Evolutionary conservation across 1,139 yeast species (phyloP).

Genomic region (Yamadazyma diospyri): DNA sequence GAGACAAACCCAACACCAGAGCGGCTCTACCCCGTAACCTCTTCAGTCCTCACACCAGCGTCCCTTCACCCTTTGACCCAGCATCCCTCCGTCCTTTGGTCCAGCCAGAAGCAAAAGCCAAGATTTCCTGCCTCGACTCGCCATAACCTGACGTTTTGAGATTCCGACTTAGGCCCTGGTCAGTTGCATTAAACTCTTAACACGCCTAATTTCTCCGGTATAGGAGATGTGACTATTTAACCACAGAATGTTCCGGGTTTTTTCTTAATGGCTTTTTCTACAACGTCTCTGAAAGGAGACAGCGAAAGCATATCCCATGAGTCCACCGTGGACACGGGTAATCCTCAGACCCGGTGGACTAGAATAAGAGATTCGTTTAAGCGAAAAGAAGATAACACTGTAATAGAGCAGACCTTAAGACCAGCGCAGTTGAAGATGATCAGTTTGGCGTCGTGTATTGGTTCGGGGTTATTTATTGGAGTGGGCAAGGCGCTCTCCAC

Average conservation of each 20-base stretch:
- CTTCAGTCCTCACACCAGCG: too few species aligned
- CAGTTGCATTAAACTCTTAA: too few species aligned
- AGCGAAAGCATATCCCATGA: not conserved
- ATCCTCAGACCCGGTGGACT: not conserved
- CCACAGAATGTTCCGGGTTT: too few species aligned
- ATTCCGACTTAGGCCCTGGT: constrained; percentile 4
- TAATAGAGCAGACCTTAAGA: constrained; percentile 27
- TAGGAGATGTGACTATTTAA: too few species aligned
- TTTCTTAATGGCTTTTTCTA: not conserved
- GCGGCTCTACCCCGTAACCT: too few species aligned
- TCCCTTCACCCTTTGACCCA: too few species aligned
- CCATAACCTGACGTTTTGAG: constrained; percentile 6
- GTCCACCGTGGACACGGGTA: not conserved
- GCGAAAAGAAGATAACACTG: constrained; percentile 18
- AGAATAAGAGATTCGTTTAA: constrained; percentile 34
- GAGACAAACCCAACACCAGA: too few species aligned
- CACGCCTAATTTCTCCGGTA: too few species aligned
- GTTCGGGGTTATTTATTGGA: constrained; percentile 35
- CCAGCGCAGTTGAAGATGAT: constrained; percentile 37
- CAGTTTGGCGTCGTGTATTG: constrained; percentile 39
- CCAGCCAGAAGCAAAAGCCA: too few species aligned
- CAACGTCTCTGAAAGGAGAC: not conserved
- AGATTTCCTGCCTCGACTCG: too few species aligned
- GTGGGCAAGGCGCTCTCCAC: constrained; percentile 33
- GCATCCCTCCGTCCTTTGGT: too few species aligned